Percentiles rank a stretch among this genome's conserved stretches.
Evolutionary conservation across 352 stramenopile genomes (phyloP).

Genomic region (Pythium myriotylum): DNA sequence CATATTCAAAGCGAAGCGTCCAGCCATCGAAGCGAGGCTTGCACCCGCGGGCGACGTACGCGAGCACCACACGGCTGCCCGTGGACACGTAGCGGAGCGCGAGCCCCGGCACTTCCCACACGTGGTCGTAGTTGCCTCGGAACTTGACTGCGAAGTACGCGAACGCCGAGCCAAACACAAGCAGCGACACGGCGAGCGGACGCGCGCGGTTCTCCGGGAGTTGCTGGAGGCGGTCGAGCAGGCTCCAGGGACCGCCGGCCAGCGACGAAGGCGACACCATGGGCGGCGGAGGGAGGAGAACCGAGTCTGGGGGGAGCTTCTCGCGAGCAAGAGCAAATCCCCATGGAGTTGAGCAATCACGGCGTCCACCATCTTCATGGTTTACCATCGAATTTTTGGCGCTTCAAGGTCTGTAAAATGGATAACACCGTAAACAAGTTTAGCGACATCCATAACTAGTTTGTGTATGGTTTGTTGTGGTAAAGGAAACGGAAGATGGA

Average conservation of each 20-base stretch:
- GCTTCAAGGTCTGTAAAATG: too few species aligned
- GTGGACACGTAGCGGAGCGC: background rate
- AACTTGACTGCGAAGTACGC: background rate
- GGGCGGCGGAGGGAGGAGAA: too few species aligned
- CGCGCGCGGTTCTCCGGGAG: background rate
- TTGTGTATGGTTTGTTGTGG: too few species aligned
- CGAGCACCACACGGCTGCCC: background rate
- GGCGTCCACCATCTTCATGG: too few species aligned
- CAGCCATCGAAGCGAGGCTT: slow-evolving; percentile 43
- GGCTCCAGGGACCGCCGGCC: too few species aligned
- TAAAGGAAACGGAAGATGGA: too few species aligned
- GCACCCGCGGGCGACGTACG: slow-evolving; percentile 32
- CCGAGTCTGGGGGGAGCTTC: background rate
- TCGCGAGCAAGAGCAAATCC: too few species aligned
- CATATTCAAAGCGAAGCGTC: slow-evolving; percentile 45
- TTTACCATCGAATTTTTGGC: too few species aligned
- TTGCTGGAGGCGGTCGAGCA: background rate
- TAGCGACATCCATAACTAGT: too few species aligned
- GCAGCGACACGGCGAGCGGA: background rate
- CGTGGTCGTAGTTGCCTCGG: background rate
- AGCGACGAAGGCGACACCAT: background rate
- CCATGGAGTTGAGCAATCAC: too few species aligned
- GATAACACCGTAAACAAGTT: too few species aligned
- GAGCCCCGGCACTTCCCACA: background rate
- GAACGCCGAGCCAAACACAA: background rate